phyloP scores from a whole-genome alignment of 352 stramenopile genomes.

The Thalassiosira ordinaria region DNA sequence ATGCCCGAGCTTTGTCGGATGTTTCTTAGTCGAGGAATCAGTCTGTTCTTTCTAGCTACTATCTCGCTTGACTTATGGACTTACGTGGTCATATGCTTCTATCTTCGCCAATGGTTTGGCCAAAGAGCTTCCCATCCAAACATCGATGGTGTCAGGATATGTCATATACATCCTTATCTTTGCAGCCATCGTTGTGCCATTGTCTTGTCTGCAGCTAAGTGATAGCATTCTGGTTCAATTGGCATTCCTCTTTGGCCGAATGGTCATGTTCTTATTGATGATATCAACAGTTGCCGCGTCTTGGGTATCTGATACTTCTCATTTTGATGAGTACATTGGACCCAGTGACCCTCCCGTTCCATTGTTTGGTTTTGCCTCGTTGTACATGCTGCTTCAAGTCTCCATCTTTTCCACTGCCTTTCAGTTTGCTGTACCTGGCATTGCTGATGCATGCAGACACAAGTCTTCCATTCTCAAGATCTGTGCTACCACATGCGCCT shows the following conservation, averaged over 20 bases:
- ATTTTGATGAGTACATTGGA: slow-evolving; percentile 16
- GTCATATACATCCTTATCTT: slow-evolving; percentile 32
- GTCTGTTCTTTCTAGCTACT: slow-evolving; percentile 19
- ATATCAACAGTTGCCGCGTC: slow-evolving; percentile 16
- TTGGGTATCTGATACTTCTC: slow-evolving; percentile 14
- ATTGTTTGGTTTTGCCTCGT: background rate
- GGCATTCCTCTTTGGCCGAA: slow-evolving; percentile 22
- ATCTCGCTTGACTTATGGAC: slow-evolving; percentile 22
- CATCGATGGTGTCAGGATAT: slow-evolving; percentile 22
- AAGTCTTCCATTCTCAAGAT: background rate
- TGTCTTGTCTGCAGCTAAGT: slow-evolving; percentile 39
- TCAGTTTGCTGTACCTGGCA: background rate
- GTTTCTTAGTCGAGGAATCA: background rate
- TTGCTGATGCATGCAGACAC: background rate
- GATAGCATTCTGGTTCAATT: slow-evolving; percentile 40
- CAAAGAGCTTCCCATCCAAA: slow-evolving; percentile 22
- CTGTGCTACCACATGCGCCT: slow-evolving; percentile 2
- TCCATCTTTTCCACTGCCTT: background rate
- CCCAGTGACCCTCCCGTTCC: background rate
- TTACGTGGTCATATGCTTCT: slow-evolving; percentile 33
- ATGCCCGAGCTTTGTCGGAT: slow-evolving; percentile 9
- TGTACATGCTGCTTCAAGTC: background rate
- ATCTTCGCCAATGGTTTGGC: slow-evolving; percentile 38
- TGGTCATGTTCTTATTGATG: slow-evolving; percentile 53
- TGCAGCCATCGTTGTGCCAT: slow-evolving; percentile 28